Conservation (phyloP, 2,329 filamentous ascomycete genomes). For the Hortaea sp. region DNA sequence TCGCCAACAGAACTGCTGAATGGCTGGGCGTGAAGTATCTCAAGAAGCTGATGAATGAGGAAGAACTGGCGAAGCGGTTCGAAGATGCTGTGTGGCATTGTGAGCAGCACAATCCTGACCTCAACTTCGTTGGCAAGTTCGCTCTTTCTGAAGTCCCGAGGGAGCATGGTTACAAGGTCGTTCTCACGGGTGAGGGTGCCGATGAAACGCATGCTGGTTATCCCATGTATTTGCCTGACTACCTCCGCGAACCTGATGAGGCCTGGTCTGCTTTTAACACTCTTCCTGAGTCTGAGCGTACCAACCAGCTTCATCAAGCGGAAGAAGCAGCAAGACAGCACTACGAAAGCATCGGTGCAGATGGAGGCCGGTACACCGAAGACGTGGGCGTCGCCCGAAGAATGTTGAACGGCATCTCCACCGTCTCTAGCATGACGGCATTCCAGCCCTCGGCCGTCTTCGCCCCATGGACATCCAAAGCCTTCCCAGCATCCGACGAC, state of each 20-base stretch:
- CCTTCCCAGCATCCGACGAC: conserved; percentile 22
- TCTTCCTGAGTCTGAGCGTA: conserved; percentile 16
- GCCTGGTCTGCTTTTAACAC: conserved; percentile 14
- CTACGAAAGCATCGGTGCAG: conserved; percentile 20
- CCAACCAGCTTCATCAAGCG: conserved; percentile 11
- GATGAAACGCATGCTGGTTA: conserved; percentile 42
- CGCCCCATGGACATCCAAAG: conserved; percentile 23
- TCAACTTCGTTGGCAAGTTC: conserved; percentile 44
- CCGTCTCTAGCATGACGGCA: conserved; percentile 26
- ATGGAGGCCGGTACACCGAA: conserved; percentile 10
- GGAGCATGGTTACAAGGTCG: conserved; percentile 42
- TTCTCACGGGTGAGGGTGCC: conserved; percentile 36
- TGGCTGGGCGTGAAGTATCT: conserved; percentile 37
- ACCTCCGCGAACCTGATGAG: conserved; percentile 40
- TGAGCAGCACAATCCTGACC: conserved; percentile 38
- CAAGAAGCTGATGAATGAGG: conserved; percentile 36
- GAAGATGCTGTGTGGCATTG: conserved; percentile 37
- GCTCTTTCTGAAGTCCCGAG: conserved; percentile 38
- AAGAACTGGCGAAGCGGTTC: conserved; percentile 32
- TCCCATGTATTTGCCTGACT: conserved; percentile 35
- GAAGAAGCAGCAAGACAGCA: conserved; percentile 17
- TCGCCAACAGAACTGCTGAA: conserved; percentile 39
- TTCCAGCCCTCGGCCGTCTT: conserved; percentile 26
- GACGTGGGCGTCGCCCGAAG: conserved; percentile 15
- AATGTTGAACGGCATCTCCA: conserved; percentile 32